Evolutionary conservation across 352 stramenopile genomes (phyloP), one percentile per base, ranked within the genome.

Genomic region (Globisporangium abappressorium): DNA sequence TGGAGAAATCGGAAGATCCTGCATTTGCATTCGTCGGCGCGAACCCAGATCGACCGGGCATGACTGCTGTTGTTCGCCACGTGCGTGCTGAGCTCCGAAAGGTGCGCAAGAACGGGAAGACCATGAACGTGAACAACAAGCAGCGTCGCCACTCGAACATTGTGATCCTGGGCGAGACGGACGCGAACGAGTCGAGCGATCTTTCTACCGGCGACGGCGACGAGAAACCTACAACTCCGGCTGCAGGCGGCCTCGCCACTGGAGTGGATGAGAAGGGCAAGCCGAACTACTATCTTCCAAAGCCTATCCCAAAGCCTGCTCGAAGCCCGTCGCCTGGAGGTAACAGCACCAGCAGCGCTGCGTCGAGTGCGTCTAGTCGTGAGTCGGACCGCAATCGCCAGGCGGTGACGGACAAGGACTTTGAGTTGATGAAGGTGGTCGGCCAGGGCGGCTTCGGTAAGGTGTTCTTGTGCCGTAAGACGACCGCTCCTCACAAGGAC

Each of bases 361-460:
- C 33, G 36, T n/a, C 60, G 14, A 63, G 64, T 49, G 20, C 71
- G 57, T 56, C 63, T 24, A 70, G 56, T 38, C 47, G 56, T 6
- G 64, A 65, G n/a, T 72, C 68, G 36, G 70, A 69, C 30, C 55
- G 71, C 36, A 65, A 75, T 55, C 70, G 74, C 55, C 66, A 77
- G 24, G 69, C 85, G 43, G 87, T 97, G 22, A 86, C 84, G 5
- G 83, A 98, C 66, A 90, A 91, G 47, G 90, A 96, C 62, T 99
- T 99, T 74, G 96, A 99, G 63, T 84, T 99, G 68, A 85, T 99
- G 62, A 98, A 98, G 72, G 93, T 99, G 65, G 97, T 99, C 57
- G 97, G 97, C 5, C 98, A 99, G 75, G 97, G 97, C 67, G 97
- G 74, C 70, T 99, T 99, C 75, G 96, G 95, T 78, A 99, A 99